Evolutionary conservation across 2,329 filamentous ascomycete species (phyloP).

Genomic region (Bipolaris bicolor): DNA sequence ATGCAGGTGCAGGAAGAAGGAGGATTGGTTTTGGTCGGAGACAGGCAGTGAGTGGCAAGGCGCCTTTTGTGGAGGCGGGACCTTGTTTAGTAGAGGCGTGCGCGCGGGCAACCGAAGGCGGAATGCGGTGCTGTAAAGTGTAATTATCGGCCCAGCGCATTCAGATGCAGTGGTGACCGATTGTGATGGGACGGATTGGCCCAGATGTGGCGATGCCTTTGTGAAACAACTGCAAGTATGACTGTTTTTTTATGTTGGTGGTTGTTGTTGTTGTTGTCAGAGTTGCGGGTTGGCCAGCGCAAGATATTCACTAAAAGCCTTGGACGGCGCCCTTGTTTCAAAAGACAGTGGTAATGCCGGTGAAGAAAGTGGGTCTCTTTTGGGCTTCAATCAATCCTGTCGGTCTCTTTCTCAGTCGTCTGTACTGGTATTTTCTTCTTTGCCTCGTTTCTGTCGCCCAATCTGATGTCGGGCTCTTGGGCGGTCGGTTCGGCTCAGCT

Average conservation of each 20-base stretch:
- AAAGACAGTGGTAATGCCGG: not conserved
- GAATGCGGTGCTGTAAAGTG: conserved; percentile 24
- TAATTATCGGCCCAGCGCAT: conserved; percentile 28
- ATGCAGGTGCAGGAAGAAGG: conserved; percentile 10
- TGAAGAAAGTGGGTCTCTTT: conserved; percentile 9
- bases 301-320: not conserved
- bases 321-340: not conserved
- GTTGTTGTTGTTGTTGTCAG: not conserved
- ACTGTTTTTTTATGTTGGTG: not conserved
- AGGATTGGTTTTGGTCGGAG: conserved; percentile 20
- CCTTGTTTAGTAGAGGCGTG: conserved; percentile 3
- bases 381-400: conserved; percentile 5
- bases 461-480: not conserved
- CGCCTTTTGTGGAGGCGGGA: conserved; percentile 4
- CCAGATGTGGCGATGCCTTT: not conserved
- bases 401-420: not conserved
- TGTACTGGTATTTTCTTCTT: not conserved
- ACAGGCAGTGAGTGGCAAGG: conserved; percentile 9
- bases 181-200: conserved; percentile 3
- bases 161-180: conserved; percentile 8
- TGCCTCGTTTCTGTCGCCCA: conserved; percentile 2
- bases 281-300: not conserved
- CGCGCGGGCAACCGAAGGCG: conserved; percentile 17
- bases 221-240: conserved; percentile 4
- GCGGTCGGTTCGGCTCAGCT: not conserved